Conservation (phyloP, 495 filamentous ascomycete genomes). For the Zalerion maritima region DNA sequence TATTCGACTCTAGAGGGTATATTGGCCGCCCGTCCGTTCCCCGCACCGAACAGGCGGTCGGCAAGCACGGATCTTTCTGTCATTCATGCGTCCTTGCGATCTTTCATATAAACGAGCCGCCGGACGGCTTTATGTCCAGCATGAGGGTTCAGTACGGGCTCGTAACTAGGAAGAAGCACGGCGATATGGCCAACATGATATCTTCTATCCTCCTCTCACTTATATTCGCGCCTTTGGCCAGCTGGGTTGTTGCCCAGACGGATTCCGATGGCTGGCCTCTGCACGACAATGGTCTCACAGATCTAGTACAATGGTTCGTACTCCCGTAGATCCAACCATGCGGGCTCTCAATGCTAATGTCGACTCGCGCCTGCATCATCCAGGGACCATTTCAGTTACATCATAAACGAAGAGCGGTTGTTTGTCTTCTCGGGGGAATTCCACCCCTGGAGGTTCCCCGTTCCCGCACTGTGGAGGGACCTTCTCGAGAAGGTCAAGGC, state of each 20-base stretch:
- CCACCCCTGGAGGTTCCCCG: slow-evolving; percentile 39
- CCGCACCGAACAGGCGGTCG: too few relatives aligned
- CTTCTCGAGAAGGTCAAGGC: slow-evolving; percentile 49
- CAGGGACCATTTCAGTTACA: slow-evolving; percentile 45
- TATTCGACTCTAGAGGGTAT: too few relatives aligned
- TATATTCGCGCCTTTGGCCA: neutral
- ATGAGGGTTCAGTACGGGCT: too few relatives aligned
- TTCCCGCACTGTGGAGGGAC: slow-evolving; percentile 45
- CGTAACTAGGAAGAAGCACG: too few relatives aligned
- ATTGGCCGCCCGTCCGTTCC: too few relatives aligned
- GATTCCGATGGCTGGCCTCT: slow-evolving; percentile 24
- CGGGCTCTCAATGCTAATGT: neutral
- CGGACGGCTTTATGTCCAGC: too few relatives aligned
- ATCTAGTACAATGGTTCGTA: slow-evolving; percentile 30
- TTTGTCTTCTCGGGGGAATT: slow-evolving; percentile 41
- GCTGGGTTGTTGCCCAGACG: neutral
- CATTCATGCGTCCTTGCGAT: too few relatives aligned
- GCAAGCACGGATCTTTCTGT: too few relatives aligned
- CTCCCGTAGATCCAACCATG: neutral
- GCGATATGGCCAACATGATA: too few relatives aligned
- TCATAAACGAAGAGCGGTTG: slow-evolving; percentile 38
- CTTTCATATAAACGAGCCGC: too few relatives aligned
- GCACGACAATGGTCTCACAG: slow-evolving; percentile 34
- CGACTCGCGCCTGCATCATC: neutral
- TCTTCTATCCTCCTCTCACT: neutral